Percentiles rank a stretch among this genome's conserved stretches.
phyloP scores from a whole-genome alignment of 78 protist genomes.

The Trichosphaerium sp. region DNA sequence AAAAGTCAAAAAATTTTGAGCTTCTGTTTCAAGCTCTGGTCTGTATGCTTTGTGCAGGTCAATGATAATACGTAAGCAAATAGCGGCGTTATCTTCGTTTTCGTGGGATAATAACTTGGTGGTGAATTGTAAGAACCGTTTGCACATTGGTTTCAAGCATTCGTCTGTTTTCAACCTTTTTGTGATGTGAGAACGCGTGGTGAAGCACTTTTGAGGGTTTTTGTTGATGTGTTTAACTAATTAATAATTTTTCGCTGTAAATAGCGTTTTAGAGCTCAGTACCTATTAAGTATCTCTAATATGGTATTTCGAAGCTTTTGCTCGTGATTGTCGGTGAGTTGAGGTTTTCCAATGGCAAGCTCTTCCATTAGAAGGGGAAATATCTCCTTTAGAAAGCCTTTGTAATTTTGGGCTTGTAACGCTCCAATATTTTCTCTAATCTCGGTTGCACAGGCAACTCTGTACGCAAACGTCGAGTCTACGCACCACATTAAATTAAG shows the following conservation, averaged over 20 bases:
- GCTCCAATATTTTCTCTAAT: slow-evolving; percentile 30
- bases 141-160: no score
- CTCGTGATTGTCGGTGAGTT: slow-evolving; percentile 21
- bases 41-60: slow-evolving; percentile 74
- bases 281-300: slow-evolving; percentile 60
- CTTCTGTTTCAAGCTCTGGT: slow-evolving; percentile 40
- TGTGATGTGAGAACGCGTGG: not conserved
- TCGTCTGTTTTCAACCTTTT: no score
- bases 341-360: slow-evolving; percentile 4
- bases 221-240: not conserved
- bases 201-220: not conserved
- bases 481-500: slow-evolving; percentile 13
- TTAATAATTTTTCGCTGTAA: not conserved
- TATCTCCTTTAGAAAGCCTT: not conserved
- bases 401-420: not conserved
- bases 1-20: slow-evolving; percentile 61
- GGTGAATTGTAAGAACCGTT: slow-evolving; percentile 11
- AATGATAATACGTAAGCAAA: slow-evolving; percentile 69
- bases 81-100: slow-evolving; percentile 73
- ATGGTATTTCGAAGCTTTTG: slow-evolving; percentile 58
- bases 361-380: not conserved
- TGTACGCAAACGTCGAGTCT: slow-evolving; percentile 17
- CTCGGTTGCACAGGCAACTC: slow-evolving; percentile 7
- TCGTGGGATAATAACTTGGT: slow-evolving; percentile 55
- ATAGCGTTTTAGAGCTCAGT: slow-evolving; percentile 39